Conservation (phyloP, 2,329 filamentous ascomycete species). For the Aspergillus fumigatus region DNA sequence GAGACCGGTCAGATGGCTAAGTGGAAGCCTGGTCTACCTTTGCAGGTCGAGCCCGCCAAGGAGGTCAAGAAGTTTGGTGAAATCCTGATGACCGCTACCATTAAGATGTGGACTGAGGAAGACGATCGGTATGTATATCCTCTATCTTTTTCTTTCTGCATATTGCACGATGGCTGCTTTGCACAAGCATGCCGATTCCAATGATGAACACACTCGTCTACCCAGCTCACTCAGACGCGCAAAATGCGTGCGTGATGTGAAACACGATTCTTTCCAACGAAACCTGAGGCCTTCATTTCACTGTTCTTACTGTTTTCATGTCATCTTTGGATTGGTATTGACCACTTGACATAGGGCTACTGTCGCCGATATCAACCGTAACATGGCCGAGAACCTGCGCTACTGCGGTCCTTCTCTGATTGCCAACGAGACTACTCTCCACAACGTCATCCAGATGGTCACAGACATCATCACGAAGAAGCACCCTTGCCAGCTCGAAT, state of each 20-base stretch:
- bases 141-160: conserved; percentile 17
- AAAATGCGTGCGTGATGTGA: conserved; percentile 80
- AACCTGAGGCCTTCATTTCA: conserved; percentile 34
- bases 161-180: conserved; percentile 8
- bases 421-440: conserved; percentile 65
- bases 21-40: conserved; percentile 83
- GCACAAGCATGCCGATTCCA: not conserved
- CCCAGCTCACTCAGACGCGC: conserved; percentile 99
- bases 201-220: conserved; percentile 89
- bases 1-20: conserved; percentile 70
- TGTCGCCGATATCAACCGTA: conserved; percentile 92
- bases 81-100: conserved; percentile 76
- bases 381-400: conserved; percentile 84
- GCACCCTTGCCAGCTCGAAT: conserved; percentile 88
- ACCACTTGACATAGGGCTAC: conserved; percentile 60
- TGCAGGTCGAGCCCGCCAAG: conserved; percentile 70
- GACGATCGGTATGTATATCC: conserved; percentile 74
- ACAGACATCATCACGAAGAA: conserved; percentile 79
- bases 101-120: conserved; percentile 84
- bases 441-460: conserved; percentile 71
- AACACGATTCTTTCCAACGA: conserved; percentile 58
- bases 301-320: conserved; percentile 15
- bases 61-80: conserved; percentile 82
- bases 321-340: conserved; percentile 34
- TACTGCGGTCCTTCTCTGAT: conserved; percentile 84